Evolutionary conservation across 768 basidiomycete species (phyloP), one percentile per base, ranked within the genome.

Genomic region (Pleurotus pulmonarius): DNA sequence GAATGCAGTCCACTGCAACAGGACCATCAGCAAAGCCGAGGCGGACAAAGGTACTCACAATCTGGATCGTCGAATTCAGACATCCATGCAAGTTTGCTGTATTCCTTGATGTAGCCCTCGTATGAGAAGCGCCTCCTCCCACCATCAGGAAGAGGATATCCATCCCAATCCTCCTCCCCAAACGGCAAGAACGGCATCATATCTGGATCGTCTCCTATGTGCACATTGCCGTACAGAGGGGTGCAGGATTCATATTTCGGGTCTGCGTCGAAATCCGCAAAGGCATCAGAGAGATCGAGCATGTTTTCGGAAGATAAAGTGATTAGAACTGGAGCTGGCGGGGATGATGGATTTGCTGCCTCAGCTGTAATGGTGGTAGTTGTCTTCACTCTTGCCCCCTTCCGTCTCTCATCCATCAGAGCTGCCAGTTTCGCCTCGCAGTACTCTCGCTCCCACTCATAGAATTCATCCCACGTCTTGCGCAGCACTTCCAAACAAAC

Each of bases 141-240:
- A 81, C 82, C 2, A 86, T 86, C 5, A 87, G 67, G 64, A 87
- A 90, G 3, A 74, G 73, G 74, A 88, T 77, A 20, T 9, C 29
- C 29, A 34, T 34, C 29, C 29, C 29, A 34, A 34, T 34, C 74
- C 44, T 89, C 87, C 61, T 90, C 86, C 0, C 80, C 73, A 52
- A 81, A 82, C 1, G 87, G 86, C 5, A 87, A 67, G 64, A 87
- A 90, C 2, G 75, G 73, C 74, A 88, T 77, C 18, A 70, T 66
- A 57, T 75, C 71, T 5, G 81, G 69, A 57, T 88, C 87, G 58
- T 88, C 86, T 3, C 83, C 85, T 15, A 73, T 70, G 45, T 76
- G 73, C 13, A 83, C 69, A 46, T 73, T 84, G 46, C 75, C 73
- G 9, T 64, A 60, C 2, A 74, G 59, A 1, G 86, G 82, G 2